Conservation (phyloP, 177 flowering plant genomes). For the Vitis hybrid region DNA sequence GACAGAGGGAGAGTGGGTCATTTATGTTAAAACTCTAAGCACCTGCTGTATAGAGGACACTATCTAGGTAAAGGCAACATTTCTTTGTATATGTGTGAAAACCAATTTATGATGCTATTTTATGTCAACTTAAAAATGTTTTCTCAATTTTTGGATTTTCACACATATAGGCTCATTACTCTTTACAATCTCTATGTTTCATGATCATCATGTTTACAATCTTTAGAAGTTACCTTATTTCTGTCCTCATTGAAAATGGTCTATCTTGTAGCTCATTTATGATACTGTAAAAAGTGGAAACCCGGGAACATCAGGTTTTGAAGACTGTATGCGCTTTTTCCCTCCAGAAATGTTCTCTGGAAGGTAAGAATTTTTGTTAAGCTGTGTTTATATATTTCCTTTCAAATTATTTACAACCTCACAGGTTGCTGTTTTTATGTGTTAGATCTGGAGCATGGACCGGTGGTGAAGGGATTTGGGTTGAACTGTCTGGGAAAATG, state of each 20-base stretch:
- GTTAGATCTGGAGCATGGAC: slow-evolving; percentile 94
- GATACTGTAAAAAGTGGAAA: slow-evolving; percentile 80
- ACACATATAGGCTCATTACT: neutral
- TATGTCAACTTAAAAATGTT: neutral
- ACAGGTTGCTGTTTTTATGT: slow-evolving; percentile 9
- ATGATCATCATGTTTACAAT: neutral
- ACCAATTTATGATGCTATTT: neutral
- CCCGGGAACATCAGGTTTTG: slow-evolving; percentile 87
- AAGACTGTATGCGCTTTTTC: slow-evolving; percentile 84
- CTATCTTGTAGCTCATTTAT: slow-evolving; percentile 75
- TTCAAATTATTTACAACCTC: neutral
- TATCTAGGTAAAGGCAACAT: no score
- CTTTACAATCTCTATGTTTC: neutral
- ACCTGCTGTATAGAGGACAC: no score
- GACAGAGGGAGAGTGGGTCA: no score
- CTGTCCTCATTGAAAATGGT: neutral
- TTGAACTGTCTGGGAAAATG: slow-evolving; percentile 97
- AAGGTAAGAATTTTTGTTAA: slow-evolving; percentile 44
- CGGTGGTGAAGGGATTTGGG: slow-evolving; percentile 97
- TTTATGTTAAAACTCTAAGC: no score
- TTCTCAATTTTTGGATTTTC: no score
- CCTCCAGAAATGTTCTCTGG: slow-evolving; percentile 90
- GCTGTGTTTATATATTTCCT: neutral
- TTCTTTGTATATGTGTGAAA: no score
- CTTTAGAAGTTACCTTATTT: slow-evolving; percentile 1